These are phyloP conservation scores for Cyathus striatus DNA, from an alignment of 768 basidiomycete species.

Conservation along the genomic window DNA sequence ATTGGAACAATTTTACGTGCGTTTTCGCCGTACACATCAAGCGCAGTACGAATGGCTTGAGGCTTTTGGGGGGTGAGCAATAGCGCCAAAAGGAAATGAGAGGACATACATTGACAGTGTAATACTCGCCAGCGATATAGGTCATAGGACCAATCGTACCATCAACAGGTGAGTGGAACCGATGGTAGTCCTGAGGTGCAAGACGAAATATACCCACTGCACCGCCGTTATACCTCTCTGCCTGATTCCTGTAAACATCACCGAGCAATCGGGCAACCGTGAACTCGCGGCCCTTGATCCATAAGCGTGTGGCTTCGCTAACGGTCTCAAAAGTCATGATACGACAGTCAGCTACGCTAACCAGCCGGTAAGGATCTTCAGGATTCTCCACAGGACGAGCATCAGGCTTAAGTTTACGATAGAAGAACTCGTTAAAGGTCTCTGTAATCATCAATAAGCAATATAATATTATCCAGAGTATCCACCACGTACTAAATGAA, in stretches of 20 bases:
- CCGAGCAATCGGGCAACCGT: slow-evolving; percentile 77
- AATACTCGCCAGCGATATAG: slow-evolving; percentile 87
- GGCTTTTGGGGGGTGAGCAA: slow-evolving; percentile 40
- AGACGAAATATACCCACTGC: slow-evolving; percentile 86
- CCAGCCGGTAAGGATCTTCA: slow-evolving; percentile 71
- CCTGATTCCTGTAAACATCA: slow-evolving; percentile 64
- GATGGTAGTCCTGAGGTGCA: slow-evolving; percentile 94
- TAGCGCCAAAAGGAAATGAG: not conserved
- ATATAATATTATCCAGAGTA: not conserved
- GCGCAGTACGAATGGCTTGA: slow-evolving; percentile 84
- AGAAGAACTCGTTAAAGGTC: slow-evolving; percentile 94
- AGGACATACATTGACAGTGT: slow-evolving; percentile 83
- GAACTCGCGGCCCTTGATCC: slow-evolving; percentile 98
- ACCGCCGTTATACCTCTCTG: slow-evolving; percentile 71
- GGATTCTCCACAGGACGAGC: slow-evolving; percentile 74
- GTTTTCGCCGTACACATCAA: slow-evolving; percentile 96
- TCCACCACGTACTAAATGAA: slow-evolving; percentile 66
- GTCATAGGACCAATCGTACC: slow-evolving; percentile 81
- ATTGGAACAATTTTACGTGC: slow-evolving; percentile 90
- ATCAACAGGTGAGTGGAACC: slow-evolving; percentile 86
- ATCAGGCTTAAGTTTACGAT: slow-evolving; percentile 79
- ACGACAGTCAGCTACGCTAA: slow-evolving; percentile 94
- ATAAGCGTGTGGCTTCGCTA: slow-evolving; percentile 78
- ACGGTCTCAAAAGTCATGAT: slow-evolving; percentile 91
- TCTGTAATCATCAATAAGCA: slow-evolving; percentile 34